phyloP scores from a whole-genome alignment of 2,329 filamentous ascomycete genomes.

The Aspergillus tanneri region DNA sequence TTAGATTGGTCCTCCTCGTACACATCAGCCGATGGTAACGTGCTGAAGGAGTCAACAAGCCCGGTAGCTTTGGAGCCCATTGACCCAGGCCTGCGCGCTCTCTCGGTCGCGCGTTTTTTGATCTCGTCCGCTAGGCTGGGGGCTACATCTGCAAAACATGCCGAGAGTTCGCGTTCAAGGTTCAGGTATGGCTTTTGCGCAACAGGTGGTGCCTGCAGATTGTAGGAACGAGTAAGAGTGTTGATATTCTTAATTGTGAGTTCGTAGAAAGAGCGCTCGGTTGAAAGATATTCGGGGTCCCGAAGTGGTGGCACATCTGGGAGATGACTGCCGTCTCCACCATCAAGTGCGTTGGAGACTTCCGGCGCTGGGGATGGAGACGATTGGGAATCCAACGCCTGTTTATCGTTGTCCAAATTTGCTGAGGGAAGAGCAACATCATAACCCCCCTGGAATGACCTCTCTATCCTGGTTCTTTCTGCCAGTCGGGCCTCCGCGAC shows the following conservation, averaged over 20 bases:
- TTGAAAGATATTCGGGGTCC: constrained; percentile 71
- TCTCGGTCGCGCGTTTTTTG: constrained; percentile 60
- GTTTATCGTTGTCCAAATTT: constrained; percentile 29
- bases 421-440: constrained; percentile 9
- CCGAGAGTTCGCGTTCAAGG: constrained; percentile 74
- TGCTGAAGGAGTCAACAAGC: constrained; percentile 62
- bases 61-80: constrained; percentile 41
- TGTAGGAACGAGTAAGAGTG: constrained; percentile 78
- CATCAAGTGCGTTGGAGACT: background rate
- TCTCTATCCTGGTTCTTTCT: constrained; percentile 26
- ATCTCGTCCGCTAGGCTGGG: constrained; percentile 72
- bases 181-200: constrained; percentile 91
- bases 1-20: constrained; percentile 72
- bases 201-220: constrained; percentile 87
- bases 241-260: constrained; percentile 79
- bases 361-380: constrained; percentile 6
- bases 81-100: constrained; percentile 40
- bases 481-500: constrained; percentile 61
- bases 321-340: constrained; percentile 22
- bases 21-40: constrained; percentile 54
- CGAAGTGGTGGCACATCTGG: constrained; percentile 65
- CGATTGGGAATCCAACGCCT: constrained; percentile 19
- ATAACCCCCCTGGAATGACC: constrained; percentile 22
- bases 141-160: constrained; percentile 84
- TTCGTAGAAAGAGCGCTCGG: constrained; percentile 72